Base-by-base conservation (phyloP, 2,329 filamentous ascomycete species). In the Ophiostoma piceae region DNA sequence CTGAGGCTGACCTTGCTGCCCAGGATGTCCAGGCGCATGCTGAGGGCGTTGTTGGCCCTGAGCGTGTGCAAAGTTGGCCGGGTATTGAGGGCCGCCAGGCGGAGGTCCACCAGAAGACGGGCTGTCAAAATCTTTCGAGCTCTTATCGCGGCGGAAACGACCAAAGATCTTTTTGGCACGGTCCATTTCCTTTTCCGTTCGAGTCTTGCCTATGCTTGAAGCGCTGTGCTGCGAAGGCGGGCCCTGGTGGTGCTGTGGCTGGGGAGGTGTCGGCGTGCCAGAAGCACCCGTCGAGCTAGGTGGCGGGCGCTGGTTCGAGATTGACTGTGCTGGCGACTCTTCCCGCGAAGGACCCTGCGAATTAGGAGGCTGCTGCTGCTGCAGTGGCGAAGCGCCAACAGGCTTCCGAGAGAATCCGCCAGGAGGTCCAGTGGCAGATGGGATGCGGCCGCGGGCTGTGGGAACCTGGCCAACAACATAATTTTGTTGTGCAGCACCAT, bases 51-150 rank as follows among this genome's bases (percentile, higher is more conserved):
- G 26, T 19, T 39, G 32, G n/a, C 14, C 32, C 3, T 39, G 66
- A 0, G 29, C 39, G 2, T 39, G 66, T 1, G 35, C 39, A 22
- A 62, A 22, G 26, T 69, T 71, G 12, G 51, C 47, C 1, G 70
- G 71, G 37, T 74, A 76, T 57, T 72, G 71, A 9, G 75, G 75
- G 4, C 75, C 75, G 26, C 75, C 75, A 0, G 75, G 75, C 14
- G 75, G 75, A 2, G 74, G 73, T 12, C 72, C 74, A 2, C 68
- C 71, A 2, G 71, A 67, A 8, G 60, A 64, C 32, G 60, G 32
- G 29, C 32, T 76, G 39, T 35, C 41, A 14, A 68, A 67, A 3
- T 68, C 67, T 5, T 76, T 73, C 19, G 72, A 66, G 51, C 22
- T 35, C 16, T 68, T 68, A 62, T n/a, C 14, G 29, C 72, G 71